Conservation (phyloP, 2,329 filamentous ascomycete genomes). For the Diaporthe aspalathi region DNA sequence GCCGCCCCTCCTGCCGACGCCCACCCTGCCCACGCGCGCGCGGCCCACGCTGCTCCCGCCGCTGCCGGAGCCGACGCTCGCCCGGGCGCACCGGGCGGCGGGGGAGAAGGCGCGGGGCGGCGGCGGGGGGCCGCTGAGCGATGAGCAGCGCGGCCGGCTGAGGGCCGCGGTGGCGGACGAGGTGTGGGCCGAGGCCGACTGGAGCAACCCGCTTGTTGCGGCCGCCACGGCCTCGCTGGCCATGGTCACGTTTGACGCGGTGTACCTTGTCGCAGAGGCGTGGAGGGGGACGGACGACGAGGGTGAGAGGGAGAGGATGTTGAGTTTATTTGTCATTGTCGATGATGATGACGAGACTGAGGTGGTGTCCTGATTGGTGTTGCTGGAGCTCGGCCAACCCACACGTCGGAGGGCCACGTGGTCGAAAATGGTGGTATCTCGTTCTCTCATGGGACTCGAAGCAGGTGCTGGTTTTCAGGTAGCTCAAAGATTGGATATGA, state of each 20-base stretch:
- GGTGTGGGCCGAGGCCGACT: background rate
- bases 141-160: background rate
- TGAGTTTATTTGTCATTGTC: background rate
- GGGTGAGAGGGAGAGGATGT: background rate
- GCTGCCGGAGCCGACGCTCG: background rate
- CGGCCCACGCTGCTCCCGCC: background rate
- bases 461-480: no score
- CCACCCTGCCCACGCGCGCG: background rate
- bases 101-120: background rate
- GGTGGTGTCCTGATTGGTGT: background rate
- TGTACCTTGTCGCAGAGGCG: conserved; percentile 6
- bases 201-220: conserved; percentile 2
- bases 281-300: background rate
- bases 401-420: no score
- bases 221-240: background rate
- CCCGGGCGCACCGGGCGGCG: no score
- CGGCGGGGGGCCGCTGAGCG: background rate
- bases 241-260: conserved; percentile 15
- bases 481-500: background rate
- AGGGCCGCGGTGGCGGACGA: background rate
- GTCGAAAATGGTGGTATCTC: background rate
- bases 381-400: background rate
- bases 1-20: background rate
- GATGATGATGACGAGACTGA: conserved; percentile 5
- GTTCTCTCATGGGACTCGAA: background rate